Evolutionary conservation across 352 stramenopile species (phyloP), one percentile per base, ranked within the genome.

Genomic region (Pythium rishiriense): DNA sequence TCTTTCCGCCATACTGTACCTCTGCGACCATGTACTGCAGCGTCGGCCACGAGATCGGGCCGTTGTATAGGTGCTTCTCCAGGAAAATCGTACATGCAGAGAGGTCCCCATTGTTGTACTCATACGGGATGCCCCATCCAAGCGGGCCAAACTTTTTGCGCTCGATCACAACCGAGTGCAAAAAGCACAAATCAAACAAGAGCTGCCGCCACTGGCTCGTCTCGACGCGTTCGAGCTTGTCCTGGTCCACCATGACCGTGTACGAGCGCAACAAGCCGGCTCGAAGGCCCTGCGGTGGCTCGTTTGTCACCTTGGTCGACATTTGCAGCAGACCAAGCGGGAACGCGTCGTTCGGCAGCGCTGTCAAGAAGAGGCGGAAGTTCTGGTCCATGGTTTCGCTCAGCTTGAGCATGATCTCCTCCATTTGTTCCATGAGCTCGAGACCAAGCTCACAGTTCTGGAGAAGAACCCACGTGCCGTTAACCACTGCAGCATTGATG

Each of bases 11-110:
- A 76, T 99, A 99, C 69, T 99, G 94, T 14, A 98, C 96, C 73
- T 99, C 97, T 10, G 93, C 91, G 26, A 99, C 96, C 96, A 99
- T 99, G 77, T 99, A 99, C 83, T 99, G 94, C 61, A 99, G 93
- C 24, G 97, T 99, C 9, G 88, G 88, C 97, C 97, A 99, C 61
- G 93, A 98, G 70, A 99, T 99, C 43, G 95, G 94, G 2, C 95
- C 96, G 68, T 98, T 98, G 85, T 99, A 99, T 52, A 99, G 64
- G 67, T 99, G 96, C 68, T 99, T 99, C 76, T 99, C 97, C 56
- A 99, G 83, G 76, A 99, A 99, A 29, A 98, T 94, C 28, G 98
- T 98, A 64, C 94, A 99, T 9, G 97, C 97, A 19, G 96, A 97
- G 31, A 99, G 76, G 56, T 99, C 97, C 35, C 97, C 96, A 58